Evolutionary conservation across 352 stramenopile species (phyloP).

Genomic region (Globisporangium acanthophoron): DNA sequence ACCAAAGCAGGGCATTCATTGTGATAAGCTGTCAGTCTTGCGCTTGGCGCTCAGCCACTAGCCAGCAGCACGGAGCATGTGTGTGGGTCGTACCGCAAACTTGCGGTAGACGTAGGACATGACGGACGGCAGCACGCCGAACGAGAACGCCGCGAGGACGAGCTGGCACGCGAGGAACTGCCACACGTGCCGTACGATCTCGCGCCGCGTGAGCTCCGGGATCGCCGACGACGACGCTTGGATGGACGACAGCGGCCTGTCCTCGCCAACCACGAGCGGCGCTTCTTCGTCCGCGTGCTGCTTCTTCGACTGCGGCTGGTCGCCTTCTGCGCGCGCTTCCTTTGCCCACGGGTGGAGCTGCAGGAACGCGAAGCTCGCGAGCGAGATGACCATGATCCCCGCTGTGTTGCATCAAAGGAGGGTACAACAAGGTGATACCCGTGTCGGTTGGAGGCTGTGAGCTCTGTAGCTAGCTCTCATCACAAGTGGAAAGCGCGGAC

Average conservation of each 20-base stretch:
- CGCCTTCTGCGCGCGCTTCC: conserved; percentile 10
- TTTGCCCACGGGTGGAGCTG: conserved; percentile 33
- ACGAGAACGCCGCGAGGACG: conserved; percentile 52
- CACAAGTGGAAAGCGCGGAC: background rate
- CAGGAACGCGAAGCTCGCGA: conserved; percentile 51
- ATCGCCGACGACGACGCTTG: conserved; percentile 1
- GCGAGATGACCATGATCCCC: conserved; percentile 44
- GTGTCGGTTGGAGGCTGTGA: too few species aligned
- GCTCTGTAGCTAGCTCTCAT: too few species aligned
- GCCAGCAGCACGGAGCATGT: too few species aligned
- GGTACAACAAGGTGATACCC: too few species aligned
- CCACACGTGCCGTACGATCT: conserved; percentile 39
- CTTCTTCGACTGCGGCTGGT: background rate
- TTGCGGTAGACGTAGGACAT: conserved; percentile 74
- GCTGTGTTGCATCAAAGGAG: conserved; percentile 13
- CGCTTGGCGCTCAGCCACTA: too few species aligned
- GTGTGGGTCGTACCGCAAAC: conserved; percentile 35
- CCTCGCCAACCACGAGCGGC: conserved; percentile 15
- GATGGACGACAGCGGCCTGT: conserved; percentile 6
- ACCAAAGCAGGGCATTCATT: too few species aligned
- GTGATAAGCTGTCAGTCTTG: too few species aligned
- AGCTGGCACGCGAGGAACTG: conserved; percentile 46
- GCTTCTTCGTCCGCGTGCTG: conserved; percentile 21
- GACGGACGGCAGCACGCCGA: conserved; percentile 58
- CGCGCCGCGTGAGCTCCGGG: conserved; percentile 13